Conservation (phyloP, 192 early-diverging fungal species). For the Coemansia sp. region DNA sequence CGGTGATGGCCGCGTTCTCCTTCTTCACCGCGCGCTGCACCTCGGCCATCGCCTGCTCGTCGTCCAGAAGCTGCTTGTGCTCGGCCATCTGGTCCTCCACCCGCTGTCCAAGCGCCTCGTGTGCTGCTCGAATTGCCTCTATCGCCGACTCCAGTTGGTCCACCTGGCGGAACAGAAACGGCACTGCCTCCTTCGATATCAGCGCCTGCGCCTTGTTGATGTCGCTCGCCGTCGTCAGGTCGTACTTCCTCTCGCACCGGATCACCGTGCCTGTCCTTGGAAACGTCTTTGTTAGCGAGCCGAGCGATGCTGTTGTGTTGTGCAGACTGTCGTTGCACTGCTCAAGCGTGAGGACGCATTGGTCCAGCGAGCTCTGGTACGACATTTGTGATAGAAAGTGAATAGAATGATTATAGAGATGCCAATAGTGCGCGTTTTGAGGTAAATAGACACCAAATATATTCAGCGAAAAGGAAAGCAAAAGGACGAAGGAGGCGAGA, state of each 20-base stretch:
- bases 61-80: constrained; percentile 36
- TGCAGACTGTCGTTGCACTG: constrained; percentile 31
- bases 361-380: constrained; percentile 41
- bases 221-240: constrained; percentile 55
- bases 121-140: constrained; percentile 37
- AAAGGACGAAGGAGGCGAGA: background rate
- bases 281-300: constrained; percentile 39
- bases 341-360: constrained; percentile 37
- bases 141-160: constrained; percentile 52
- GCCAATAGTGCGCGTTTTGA: background rate
- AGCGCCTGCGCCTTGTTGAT: constrained; percentile 51
- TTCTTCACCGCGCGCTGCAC: constrained; percentile 28
- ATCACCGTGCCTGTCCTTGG: constrained; percentile 49
- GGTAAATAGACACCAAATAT: background rate
- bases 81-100: constrained; percentile 41
- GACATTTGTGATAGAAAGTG: constrained; percentile 25
- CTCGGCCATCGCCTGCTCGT: constrained; percentile 30
- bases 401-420: background rate
- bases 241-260: constrained; percentile 47
- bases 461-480: background rate
- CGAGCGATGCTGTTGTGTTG: constrained; percentile 31
- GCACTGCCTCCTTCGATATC: constrained; percentile 54
- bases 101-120: constrained; percentile 33
- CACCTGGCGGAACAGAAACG: constrained; percentile 55
- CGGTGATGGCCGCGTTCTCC: constrained; percentile 30